A percentile compares a stretch with the other conserved stretches of the same genome.
phyloP scores from a whole-genome alignment of 129 eudicot genomes.

The Dittrichia graveolens region DNA sequence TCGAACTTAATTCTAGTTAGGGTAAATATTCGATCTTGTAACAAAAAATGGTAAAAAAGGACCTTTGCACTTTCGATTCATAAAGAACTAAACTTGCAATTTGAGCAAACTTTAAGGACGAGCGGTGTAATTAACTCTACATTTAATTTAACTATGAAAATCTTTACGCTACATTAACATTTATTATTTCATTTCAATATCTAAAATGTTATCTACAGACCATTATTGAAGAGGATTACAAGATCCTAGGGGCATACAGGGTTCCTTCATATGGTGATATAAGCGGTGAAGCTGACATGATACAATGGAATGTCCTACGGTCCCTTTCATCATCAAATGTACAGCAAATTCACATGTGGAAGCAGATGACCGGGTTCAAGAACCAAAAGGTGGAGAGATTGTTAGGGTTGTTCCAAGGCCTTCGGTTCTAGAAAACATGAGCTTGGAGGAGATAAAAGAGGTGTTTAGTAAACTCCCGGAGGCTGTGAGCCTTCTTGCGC shows the following conservation, averaged over 20 bases:
- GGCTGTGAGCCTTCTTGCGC: constrained; percentile 78
- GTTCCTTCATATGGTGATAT: constrained; percentile 33
- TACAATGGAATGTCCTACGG: constrained; percentile 93
- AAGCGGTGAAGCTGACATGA: constrained; percentile 69
- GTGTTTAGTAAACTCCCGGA: constrained; percentile 78
- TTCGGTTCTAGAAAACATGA: constrained; percentile 75
- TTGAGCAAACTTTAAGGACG: too few relatives aligned
- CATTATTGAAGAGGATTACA: constrained; percentile 77
- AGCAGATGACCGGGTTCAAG: constrained; percentile 89
- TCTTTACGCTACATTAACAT: too few relatives aligned
- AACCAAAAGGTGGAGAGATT: constrained; percentile 92
- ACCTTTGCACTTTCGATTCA: too few relatives aligned
- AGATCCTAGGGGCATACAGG: constrained; percentile 44
- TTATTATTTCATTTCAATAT: too few relatives aligned
- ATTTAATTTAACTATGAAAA: too few relatives aligned
- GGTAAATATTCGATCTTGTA: too few relatives aligned
- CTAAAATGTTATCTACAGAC: too few relatives aligned
- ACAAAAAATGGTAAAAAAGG: too few relatives aligned
- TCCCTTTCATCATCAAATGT: constrained; percentile 93
- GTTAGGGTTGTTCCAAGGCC: constrained; percentile 93
- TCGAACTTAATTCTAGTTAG: too few relatives aligned
- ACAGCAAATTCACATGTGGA: constrained; percentile 93
- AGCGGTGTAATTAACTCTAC: too few relatives aligned
- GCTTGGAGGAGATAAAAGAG: constrained; percentile 78
- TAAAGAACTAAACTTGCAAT: too few relatives aligned